Evolutionary conservation across 768 basidiomycete genomes (phyloP).

Genomic region (Tylopilus rubrobrunneus): DNA sequence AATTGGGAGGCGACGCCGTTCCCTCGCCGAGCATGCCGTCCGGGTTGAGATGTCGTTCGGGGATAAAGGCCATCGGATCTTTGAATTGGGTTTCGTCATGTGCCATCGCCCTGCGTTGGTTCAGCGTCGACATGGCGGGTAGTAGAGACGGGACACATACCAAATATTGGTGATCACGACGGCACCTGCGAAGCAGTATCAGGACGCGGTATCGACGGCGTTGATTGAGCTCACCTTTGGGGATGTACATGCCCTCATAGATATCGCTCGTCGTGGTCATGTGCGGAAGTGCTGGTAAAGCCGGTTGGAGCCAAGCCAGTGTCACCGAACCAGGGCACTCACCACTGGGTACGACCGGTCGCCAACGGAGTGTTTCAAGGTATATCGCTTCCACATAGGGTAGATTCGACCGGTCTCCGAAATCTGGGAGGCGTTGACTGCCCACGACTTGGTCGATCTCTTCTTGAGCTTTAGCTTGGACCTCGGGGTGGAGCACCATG

Average conservation of each 20-base stretch:
- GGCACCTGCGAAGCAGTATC: constrained; percentile 7
- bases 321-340: constrained; percentile 1
- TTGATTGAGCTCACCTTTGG: constrained; percentile 19
- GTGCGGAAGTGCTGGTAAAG: constrained; percentile 20
- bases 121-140: neutral
- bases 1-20: neutral
- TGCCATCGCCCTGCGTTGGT: constrained; percentile 36
- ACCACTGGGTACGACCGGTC: constrained; percentile 27
- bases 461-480: constrained; percentile 28
- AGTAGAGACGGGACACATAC: constrained; percentile 5
- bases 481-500: constrained; percentile 32
- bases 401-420: constrained; percentile 24
- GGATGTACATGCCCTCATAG: constrained; percentile 30
- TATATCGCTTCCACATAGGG: constrained; percentile 32
- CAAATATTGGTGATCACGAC: constrained; percentile 25
- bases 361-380: constrained; percentile 32
- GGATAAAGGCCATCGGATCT: constrained; percentile 49
- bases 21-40: constrained; percentile 11
- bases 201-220: neutral
- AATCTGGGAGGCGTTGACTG: constrained; percentile 24
- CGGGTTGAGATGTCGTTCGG: constrained; percentile 47
- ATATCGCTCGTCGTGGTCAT: constrained; percentile 21
- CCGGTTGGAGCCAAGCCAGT: neutral
- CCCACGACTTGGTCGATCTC: constrained; percentile 34
- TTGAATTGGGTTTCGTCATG: constrained; percentile 51